Evolutionary conservation across 106 monocot genomes (phyloP).

Genomic region (Dendrobium chrysotoxum): DNA sequence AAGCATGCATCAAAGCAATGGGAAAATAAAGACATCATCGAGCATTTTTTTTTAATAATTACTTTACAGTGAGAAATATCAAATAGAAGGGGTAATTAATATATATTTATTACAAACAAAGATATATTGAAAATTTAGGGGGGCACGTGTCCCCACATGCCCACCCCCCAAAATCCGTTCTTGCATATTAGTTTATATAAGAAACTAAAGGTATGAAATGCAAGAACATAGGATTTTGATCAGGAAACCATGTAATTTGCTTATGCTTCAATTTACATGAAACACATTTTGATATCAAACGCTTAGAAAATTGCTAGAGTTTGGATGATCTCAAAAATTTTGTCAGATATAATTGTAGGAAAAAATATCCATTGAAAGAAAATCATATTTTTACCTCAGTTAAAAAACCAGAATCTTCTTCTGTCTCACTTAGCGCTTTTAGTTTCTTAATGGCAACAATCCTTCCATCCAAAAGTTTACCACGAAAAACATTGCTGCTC

Average conservation of each 20-base stretch:
- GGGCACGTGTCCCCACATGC: no score
- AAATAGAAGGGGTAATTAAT: no score
- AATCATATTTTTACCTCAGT: constrained; percentile 50
- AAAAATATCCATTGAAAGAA: not conserved
- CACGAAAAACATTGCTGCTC: constrained; percentile 81
- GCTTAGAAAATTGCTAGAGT: not conserved
- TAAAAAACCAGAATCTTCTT: constrained; percentile 50
- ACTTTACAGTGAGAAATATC: no score
- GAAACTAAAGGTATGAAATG: not conserved
- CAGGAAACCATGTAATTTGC: not conserved
- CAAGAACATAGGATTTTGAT: not conserved
- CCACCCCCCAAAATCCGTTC: no score
- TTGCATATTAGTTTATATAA: no score
- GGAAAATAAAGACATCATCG: no score
- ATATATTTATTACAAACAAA: no score
- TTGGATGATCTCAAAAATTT: not conserved
- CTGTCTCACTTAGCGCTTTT: constrained; percentile 24
- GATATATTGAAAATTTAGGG: no score
- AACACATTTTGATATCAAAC: not conserved
- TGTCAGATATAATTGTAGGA: not conserved
- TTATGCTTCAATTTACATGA: not conserved
- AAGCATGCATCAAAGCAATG: not conserved
- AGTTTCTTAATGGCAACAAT: constrained; percentile 84
- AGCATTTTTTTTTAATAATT: no score
- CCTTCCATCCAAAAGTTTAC: constrained; percentile 57